A percentile compares a stretch with the other conserved stretches of the same genome.
Evolutionary conservation across 2,329 filamentous ascomycete genomes (phyloP).

Genomic region (Sclerotinia nivalis): DNA sequence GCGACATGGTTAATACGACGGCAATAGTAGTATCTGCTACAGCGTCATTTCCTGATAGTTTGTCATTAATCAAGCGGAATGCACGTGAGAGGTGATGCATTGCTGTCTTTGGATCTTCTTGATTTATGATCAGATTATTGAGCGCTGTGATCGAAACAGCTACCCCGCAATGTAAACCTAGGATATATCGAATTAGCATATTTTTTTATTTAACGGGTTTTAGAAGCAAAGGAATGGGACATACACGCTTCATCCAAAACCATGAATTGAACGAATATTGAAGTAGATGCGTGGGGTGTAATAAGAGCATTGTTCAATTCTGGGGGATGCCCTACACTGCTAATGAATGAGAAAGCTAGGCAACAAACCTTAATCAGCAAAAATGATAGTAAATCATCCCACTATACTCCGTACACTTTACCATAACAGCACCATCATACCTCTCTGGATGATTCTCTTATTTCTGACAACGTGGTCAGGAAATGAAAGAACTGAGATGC

Average conservation of each 20-base stretch:
- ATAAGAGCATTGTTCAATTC: background rate
- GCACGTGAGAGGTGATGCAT: conserved; percentile 37
- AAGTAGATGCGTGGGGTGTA: background rate
- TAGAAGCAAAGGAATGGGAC: background rate
- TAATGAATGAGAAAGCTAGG: background rate
- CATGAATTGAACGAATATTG: background rate
- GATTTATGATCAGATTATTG: conserved; percentile 18
- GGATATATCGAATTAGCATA: background rate
- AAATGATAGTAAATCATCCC: background rate
- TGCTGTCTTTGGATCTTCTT: conserved; percentile 27
- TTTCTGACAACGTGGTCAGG: background rate
- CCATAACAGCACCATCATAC: background rate
- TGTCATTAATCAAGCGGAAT: conserved; percentile 39
- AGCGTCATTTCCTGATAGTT: conserved; percentile 34
- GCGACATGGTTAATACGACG: conserved; percentile 37
- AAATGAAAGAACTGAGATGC: background rate
- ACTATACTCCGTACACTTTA: no score
- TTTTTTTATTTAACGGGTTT: background rate
- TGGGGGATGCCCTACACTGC: background rate
- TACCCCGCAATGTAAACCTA: conserved; percentile 40
- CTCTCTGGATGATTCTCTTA: background rate
- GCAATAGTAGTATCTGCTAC: conserved; percentile 39
- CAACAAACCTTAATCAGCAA: background rate
- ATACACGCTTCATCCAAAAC: background rate
- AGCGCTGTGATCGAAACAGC: conserved; percentile 34